These are phyloP conservation scores for Rhodotorula paludigena DNA, from an alignment of 768 basidiomycete genomes.

Conservation along the genomic window DNA sequence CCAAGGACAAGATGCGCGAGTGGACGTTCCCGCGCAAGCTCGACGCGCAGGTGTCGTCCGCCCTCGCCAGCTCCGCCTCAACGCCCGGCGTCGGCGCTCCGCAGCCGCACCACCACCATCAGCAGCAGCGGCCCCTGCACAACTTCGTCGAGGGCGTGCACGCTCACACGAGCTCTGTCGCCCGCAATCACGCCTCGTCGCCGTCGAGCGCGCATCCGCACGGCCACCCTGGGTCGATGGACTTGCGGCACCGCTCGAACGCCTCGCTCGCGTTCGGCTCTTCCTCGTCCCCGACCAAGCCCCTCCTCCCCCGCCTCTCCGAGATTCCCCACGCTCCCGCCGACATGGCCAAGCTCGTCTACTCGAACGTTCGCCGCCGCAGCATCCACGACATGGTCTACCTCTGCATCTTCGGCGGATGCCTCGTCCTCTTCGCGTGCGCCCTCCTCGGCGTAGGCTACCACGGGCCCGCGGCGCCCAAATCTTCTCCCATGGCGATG, in stretches of 20 bases:
- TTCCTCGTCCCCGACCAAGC: neutral
- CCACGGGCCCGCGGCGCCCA: neutral
- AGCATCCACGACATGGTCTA: constrained; percentile 8
- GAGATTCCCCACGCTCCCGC: neutral
- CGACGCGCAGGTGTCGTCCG: too few species aligned
- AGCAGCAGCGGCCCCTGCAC: neutral
- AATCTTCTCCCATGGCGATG: neutral
- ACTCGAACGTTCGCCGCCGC: constrained; percentile 4
- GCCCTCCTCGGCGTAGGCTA: constrained; percentile 19
- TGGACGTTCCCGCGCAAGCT: constrained; percentile 16
- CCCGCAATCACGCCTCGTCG: neutral
- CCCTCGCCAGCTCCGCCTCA: neutral
- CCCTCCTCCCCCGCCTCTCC: neutral
- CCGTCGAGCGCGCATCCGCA: neutral
- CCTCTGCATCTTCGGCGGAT: constrained; percentile 14
- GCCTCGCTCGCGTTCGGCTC: constrained; percentile 6
- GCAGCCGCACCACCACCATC: neutral
- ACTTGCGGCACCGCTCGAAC: constrained; percentile 17
- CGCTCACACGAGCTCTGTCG: constrained; percentile 1
- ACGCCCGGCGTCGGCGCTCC: neutral
- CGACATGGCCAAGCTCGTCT: neutral
- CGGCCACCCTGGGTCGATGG: neutral
- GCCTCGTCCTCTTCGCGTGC: constrained; percentile 1
- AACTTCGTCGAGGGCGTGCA: neutral
- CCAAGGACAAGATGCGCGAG: constrained; percentile 22